Base-by-base conservation (phyloP, 2,329 filamentous ascomycete genomes). In the Cladosporium sp. region DNA sequence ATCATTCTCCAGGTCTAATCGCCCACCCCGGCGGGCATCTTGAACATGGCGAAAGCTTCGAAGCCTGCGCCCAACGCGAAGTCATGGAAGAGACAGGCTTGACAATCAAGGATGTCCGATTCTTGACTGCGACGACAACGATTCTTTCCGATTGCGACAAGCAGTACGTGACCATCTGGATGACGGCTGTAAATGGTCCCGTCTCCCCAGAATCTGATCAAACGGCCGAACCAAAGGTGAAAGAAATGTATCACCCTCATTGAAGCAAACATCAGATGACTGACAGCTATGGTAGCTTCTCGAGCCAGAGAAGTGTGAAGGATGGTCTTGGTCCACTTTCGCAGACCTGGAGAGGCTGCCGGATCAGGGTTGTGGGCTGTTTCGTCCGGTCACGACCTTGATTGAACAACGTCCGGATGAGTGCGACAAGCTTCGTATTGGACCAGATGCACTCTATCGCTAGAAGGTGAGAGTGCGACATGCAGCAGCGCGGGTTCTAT, bases 121-220 rank as follows among this genome's bases (percentile, higher is more conserved):
- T 88, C 46, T 69, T 88, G 1, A 84, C 83, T 0, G 82, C 86
- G 0, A 91, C 88, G 5, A 91, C 92, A 73, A 86, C 88, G 70
- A 74, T 90, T 0, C 90, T 91, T 72, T 72, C 76, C 2, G 72
- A 73, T 0, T 81, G 83, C 21, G 77, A 77, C 0, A 90, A 88
- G 75, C 90, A 93, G 72, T 93, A 92, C 72, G 81, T 91, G 63
- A 93, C 90, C 0, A 74, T 91, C 2, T 92, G 90, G 69, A 84
- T 91, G 65, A 78, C 80, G 0, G 87, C 84, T 33, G 4, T 31
- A 10, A 77, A 77, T 52, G 26, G 7, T 46, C 40, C 40, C 6
- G 40, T 11, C 7, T 31, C 29, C 29, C 29, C 6, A 7, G 29
- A 4, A 31, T 31, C 29, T 31, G 29, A 31, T 31, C 29, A 31